A percentile compares a stretch with the other conserved stretches of the same genome.
phyloP scores from a whole-genome alignment of 208 protist species.

The Trypanosoma conorhini region DNA sequence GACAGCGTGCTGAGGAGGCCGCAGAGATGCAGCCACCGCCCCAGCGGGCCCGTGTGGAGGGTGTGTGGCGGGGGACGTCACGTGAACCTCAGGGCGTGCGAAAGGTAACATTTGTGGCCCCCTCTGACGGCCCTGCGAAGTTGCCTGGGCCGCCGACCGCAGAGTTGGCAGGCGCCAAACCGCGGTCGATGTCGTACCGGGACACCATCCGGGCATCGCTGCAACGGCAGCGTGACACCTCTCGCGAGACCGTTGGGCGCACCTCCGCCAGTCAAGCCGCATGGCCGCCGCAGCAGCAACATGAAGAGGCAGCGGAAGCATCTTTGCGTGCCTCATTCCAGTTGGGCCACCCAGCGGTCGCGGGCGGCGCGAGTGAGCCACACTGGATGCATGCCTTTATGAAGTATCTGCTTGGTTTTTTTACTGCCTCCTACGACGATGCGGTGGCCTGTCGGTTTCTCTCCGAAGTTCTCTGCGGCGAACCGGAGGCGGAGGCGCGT shows the following conservation, averaged over 20 bases:
- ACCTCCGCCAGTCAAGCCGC: background rate
- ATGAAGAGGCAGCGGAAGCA: background rate
- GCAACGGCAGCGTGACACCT: background rate
- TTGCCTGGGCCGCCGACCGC: background rate
- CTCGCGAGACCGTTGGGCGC: background rate
- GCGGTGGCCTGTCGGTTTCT: constrained; percentile 6
- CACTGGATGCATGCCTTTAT: constrained; percentile 22
- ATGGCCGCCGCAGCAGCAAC: background rate
- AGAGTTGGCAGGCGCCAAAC: background rate
- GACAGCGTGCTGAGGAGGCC: background rate
- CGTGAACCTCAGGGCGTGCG: background rate
- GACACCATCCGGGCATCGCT: constrained; percentile 8
- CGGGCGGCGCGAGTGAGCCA: background rate
- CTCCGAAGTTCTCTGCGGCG: constrained; percentile 14
- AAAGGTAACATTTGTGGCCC: constrained; percentile 14
- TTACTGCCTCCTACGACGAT: constrained; percentile 14
- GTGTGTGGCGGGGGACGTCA: background rate
- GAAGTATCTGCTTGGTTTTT: constrained; percentile 20
- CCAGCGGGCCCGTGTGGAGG: background rate
- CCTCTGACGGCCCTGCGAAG: background rate
- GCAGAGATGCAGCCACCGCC: background rate
- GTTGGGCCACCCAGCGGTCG: background rate
- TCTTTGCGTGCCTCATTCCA: background rate
- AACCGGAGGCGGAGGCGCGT: background rate
- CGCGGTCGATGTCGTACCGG: background rate